Base-by-base conservation (phyloP, 768 basidiomycete species). In the Lyophyllum decastes region DNA sequence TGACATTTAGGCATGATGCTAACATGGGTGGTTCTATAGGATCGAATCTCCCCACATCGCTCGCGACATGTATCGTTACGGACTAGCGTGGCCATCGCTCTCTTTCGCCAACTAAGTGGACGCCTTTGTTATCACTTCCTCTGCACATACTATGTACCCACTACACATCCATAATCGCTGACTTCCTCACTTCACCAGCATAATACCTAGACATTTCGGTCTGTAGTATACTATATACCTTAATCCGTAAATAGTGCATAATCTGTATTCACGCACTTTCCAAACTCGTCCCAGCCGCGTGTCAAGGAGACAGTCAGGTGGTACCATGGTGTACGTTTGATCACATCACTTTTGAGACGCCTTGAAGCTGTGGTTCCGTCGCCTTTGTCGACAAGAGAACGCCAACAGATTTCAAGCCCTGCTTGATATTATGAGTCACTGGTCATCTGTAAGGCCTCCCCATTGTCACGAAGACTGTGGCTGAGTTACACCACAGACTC, bases 21-120 rank as follows among this genome's bases (percentile, higher is more conserved):
- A 8, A 27, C 49, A 22, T n/a, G 30, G 44, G 17, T 16, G 44
- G 22, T n/a, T n/a, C 14, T 22, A 19, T 40, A 66, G 65, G 63
- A 35, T 62, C 63, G 2, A 52, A 46, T 53, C 65, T 66, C 16
- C 63, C 63, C 0, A 45, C 38, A 16, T 58, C 59, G 16, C 55
- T 66, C 6, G 63, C 56, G 24, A 48, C 46, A 12, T 65, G 64
- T 47, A 25, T 61, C 19, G 33, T 53, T 24, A n/a, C 40, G 6
- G n/a, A n/a, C 17, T 41, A 41, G 40, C 40, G n/a, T 19, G 16
- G 40, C n/a, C 16, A 5, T n/a, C 19, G 6, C 40, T 41, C 40
- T 19, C 4, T 19, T 41, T 41, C 2, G 19, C 10, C 4, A n/a
- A 38, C 16, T 3, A 9, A 17, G 25, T 51, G 34, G 35, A 54